These are phyloP conservation scores for Hemisphaericaspora nanyangensis DNA, from an alignment of 805 yeast genomes.

Conservation along the genomic window DNA sequence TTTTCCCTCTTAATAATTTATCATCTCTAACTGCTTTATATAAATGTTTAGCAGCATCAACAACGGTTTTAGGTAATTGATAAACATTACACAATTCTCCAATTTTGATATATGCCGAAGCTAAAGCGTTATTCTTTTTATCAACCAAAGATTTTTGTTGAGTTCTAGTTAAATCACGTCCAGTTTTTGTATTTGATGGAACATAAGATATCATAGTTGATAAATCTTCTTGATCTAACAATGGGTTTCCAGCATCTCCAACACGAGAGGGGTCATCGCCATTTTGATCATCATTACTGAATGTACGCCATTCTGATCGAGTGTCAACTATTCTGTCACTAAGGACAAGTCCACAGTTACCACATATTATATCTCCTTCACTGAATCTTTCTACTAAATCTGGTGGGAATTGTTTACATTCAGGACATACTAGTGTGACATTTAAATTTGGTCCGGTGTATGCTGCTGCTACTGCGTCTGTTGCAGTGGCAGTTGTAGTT, in stretches of 20 bases:
- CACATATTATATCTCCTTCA: constrained; percentile 97
- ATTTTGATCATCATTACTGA: constrained; percentile 94
- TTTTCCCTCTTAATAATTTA: constrained; percentile 76
- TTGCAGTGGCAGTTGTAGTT: background rate
- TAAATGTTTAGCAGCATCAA: constrained; percentile 95
- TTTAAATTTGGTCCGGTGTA: constrained; percentile 65
- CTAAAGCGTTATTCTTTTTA: constrained; percentile 78
- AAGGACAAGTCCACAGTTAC: constrained; percentile 89
- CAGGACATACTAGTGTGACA: constrained; percentile 89
- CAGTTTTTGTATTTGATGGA: constrained; percentile 49
- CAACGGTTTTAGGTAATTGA: constrained; percentile 87
- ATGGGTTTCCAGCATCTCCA: constrained; percentile 94
- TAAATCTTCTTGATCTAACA: constrained; percentile 83
- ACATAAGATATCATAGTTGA: constrained; percentile 88
- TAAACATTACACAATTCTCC: constrained; percentile 96
- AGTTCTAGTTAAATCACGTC: constrained; percentile 83
- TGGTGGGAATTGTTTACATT: constrained; percentile 92
- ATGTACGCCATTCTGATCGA: constrained; percentile 97
- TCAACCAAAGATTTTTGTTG: constrained; percentile 83
- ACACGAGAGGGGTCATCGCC: constrained; percentile 99
- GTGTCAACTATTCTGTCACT: constrained; percentile 91
- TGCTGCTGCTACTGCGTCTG: constrained; percentile 17
- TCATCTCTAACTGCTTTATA: constrained; percentile 88
- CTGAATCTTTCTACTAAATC: constrained; percentile 90
- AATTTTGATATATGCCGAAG: constrained; percentile 83